phyloP scores from a whole-genome alignment of 139 green algal genomes.

The Haematococcus sp. region DNA sequence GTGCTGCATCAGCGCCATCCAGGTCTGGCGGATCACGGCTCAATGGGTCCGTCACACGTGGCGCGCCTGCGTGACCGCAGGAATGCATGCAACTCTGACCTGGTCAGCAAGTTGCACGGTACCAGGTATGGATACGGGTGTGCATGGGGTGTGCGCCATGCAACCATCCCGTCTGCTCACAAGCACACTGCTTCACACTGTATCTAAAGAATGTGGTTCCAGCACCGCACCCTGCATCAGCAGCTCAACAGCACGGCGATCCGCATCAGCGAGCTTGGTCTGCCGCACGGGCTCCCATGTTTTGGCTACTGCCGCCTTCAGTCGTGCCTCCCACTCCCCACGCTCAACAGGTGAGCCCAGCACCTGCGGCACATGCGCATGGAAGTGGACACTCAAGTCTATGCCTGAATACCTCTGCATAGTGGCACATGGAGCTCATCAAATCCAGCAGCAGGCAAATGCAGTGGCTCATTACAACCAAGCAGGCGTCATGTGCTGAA shows the following conservation, averaged over 20 bases:
- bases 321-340: background rate
- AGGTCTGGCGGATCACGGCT: background rate
- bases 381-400: background rate
- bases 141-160: too few species aligned
- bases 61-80: background rate
- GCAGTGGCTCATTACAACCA: too few species aligned
- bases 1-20: background rate
- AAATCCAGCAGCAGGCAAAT: too few species aligned
- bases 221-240: background rate
- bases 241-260: background rate
- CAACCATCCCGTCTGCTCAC: too few species aligned
- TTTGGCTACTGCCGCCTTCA: conserved; percentile 7
- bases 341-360: conserved; percentile 18
- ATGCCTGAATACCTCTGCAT: too few species aligned
- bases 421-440: too few species aligned
- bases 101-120: too few species aligned
- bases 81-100: background rate
- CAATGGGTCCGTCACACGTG: background rate
- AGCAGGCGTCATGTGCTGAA: too few species aligned
- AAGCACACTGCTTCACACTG: too few species aligned
- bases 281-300: conserved; percentile 3
- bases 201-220: background rate
- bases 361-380: background rate
- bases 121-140: too few species aligned
- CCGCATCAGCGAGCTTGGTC: conserved; percentile 4